Percentiles rank a stretch among this genome's conserved stretches.
These are phyloP conservation scores for Calonectria pseudoturangicola DNA, from an alignment of 2,329 filamentous ascomycete genomes.

Conservation along the genomic window DNA sequence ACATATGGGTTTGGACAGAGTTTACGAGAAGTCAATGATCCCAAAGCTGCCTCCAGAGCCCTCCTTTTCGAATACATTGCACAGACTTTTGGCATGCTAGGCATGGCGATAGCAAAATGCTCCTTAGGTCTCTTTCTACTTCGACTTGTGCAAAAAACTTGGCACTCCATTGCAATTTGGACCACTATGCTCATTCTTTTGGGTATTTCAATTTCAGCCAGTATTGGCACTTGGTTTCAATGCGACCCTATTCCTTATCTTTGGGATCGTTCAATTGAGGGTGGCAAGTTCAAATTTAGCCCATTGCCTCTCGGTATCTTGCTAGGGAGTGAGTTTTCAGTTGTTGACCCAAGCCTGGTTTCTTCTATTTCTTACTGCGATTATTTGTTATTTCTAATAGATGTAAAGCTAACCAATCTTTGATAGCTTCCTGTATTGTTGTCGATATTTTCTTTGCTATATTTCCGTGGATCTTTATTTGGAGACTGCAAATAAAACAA, in stretches of 20 bases:
- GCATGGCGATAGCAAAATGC: constrained; percentile 60
- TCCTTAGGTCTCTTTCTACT: constrained; percentile 61
- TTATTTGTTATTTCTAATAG: neutral
- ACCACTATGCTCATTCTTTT: constrained; percentile 46
- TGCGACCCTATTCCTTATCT: constrained; percentile 38
- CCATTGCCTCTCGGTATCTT: constrained; percentile 20
- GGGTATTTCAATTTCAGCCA: constrained; percentile 16
- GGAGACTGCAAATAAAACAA: constrained; percentile 64
- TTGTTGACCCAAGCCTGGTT: neutral
- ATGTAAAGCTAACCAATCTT: neutral
- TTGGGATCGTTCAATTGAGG: constrained; percentile 30
- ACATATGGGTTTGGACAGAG: constrained; percentile 58
- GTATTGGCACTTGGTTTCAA: constrained; percentile 33
- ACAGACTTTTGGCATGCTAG: constrained; percentile 59
- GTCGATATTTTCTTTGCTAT: constrained; percentile 61
- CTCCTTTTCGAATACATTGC: constrained; percentile 56
- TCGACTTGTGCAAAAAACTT: constrained; percentile 56
- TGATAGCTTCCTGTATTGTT: constrained; percentile 44
- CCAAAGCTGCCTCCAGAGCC: constrained; percentile 47
- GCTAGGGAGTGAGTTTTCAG: constrained; percentile 34
- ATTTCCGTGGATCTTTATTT: constrained; percentile 65
- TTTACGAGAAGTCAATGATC: constrained; percentile 47
- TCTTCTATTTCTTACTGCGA: neutral
- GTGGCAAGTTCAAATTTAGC: constrained; percentile 34
- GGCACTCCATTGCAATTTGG: constrained; percentile 59